Base-by-base conservation (phyloP, 352 stramenopile genomes). In the Poterioochromonas sp. region DNA sequence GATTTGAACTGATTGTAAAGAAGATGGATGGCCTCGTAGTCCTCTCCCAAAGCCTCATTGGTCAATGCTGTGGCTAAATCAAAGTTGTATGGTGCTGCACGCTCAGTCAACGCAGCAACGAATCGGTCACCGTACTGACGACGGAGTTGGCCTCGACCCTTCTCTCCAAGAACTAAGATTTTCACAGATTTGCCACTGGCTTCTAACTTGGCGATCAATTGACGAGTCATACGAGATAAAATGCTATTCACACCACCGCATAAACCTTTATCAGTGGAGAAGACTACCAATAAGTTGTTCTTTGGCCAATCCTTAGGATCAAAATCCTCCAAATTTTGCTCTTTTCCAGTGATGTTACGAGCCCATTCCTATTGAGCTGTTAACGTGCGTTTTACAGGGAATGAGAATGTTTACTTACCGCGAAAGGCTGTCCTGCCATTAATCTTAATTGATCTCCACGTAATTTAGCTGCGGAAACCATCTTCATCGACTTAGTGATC, bases 401-500 rank as follows among this genome's bases (percentile, higher is more conserved):
- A 29, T 32, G 18, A 5, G 29, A 32, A 32, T 11, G 18, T 35
- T 11, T 47, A 26, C 63, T 73, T 43, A 73, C 82, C 51, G 85
- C 85, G 81, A 97, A 96, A 39, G 92, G 89, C 29, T 89, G 86
- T 40, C 88, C 92, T 12, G 84, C 85, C 64, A 83, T 86, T 79
- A 97, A 87, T 69, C 90, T 87, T 78, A 91, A 88, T 82, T 98
- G 93, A 77, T 97, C 95, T 79, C 95, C 95, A 84, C 96, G 94
- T 82, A 99, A 93, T 89, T 99, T 99, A 78, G 95, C 94, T 60
- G 96, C 95, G 78, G 94, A 98, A 85, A 99, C 96, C 95, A 99
- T 98, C 87, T 99, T 99, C 95, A 99, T 99, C 73, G 95, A 99
- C 86, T 95, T 95, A 68, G 96, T 99, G 87, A 99, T 99, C 89